These are phyloP conservation scores for Hypoxylon sp. DNA, from an alignment of 2,329 filamentous ascomycete genomes.

Conservation along the genomic window DNA sequence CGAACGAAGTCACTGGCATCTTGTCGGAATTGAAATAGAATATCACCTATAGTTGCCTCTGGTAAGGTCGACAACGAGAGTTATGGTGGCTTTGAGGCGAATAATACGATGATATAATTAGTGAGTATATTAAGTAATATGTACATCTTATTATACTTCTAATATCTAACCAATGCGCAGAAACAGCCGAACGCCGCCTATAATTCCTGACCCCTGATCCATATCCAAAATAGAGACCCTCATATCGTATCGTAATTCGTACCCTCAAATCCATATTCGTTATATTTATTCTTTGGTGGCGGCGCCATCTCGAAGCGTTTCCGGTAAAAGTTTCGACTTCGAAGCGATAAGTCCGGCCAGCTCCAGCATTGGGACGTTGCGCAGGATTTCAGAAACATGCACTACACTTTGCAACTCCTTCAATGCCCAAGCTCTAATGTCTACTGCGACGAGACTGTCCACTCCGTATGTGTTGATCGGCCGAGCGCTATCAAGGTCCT, in stretches of 20 bases:
- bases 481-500: constrained; percentile 50
- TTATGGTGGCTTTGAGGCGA: not conserved
- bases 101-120: not conserved
- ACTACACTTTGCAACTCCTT: constrained; percentile 50
- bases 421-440: constrained; percentile 51
- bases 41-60: not conserved
- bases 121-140: constrained; percentile 10
- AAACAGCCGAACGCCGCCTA: not conserved
- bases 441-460: constrained; percentile 51
- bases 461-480: constrained; percentile 52
- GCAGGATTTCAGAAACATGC: constrained; percentile 50
- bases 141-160: not conserved
- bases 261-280: constrained; percentile 1
- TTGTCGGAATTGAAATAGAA: constrained; percentile 36
- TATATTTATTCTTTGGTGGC: constrained; percentile 12
- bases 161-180: not conserved
- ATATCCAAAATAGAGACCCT: not conserved
- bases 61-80: no score
- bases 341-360: constrained; percentile 49
- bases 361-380: constrained; percentile 49
- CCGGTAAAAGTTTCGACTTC: constrained; percentile 50
- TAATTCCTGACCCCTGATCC: not conserved
- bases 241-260: constrained; percentile 15
- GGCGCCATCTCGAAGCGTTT: constrained; percentile 39
- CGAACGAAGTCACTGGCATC: constrained; percentile 51